Evolutionary conservation across 192 early-diverging fungal genomes (phyloP).

Genomic region (Umbelopsis sp.): DNA sequence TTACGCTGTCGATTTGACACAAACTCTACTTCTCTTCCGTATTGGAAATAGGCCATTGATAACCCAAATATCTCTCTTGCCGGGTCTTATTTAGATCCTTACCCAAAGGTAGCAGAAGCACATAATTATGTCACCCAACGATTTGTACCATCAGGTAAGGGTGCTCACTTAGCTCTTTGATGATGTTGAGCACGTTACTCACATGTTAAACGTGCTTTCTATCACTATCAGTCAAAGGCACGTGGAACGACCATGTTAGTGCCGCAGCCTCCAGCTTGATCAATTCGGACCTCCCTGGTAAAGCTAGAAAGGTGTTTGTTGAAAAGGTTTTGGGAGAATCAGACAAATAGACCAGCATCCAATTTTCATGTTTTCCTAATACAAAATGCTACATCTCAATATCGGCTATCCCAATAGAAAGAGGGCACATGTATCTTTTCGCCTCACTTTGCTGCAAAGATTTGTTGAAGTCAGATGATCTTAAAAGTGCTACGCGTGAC

Average conservation of each 20-base stretch:
- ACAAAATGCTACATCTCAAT: background rate
- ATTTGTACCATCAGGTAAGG: conserved; percentile 10
- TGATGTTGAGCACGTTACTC: background rate
- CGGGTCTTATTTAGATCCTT: conserved; percentile 6
- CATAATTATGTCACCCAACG: conserved; percentile 13
- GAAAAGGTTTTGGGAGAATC: conserved; percentile 16
- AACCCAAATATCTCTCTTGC: conserved; percentile 8
- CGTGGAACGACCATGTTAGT: conserved; percentile 8
- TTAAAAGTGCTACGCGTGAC: conserved; percentile 12
- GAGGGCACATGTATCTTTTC: no score
- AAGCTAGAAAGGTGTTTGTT: background rate
- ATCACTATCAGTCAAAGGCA: conserved; percentile 14
- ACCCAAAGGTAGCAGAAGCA: conserved; percentile 11
- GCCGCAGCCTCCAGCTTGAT: conserved; percentile 6
- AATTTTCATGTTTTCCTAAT: background rate
- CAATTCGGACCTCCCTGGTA: conserved; percentile 12
- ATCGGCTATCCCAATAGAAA: background rate
- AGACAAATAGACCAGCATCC: conserved; percentile 6
- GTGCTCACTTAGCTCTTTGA: background rate
- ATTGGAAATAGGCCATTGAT: background rate
- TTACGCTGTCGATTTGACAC: background rate
- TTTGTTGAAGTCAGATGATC: conserved; percentile 3
- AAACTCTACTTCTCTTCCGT: background rate
- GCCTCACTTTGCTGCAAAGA: conserved; percentile 9
- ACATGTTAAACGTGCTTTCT: conserved; percentile 15